Evolutionary conservation across 331 rosid genomes (phyloP), one percentile per base, ranked within the genome.

Genomic region (Rhamnella rubrinervis): DNA sequence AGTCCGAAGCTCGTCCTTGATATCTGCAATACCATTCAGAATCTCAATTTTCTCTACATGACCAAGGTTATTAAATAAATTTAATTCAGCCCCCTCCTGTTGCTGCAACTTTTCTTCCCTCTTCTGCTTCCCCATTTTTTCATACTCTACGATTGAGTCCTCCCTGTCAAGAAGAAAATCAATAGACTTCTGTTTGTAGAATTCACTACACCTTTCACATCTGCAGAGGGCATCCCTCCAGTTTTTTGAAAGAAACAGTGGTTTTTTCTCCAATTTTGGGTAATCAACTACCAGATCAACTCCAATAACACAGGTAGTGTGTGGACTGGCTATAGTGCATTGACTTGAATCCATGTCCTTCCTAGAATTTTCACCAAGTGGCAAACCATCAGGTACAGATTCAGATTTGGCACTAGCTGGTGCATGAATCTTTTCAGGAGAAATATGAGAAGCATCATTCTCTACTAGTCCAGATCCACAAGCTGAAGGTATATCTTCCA

Each of bases 11-110:
- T 90, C 99, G 61, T 91, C 90, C 80, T 89, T 91, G 90, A 95
- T 86, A 35, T 95, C 99, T 55, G 91, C 96, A 68, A 95, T 95
- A 62, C 97, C 99, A 83, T 73, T 83, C 79, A 91, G 87, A 79
- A 95, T 80, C 87, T 91, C 99, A 53, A 95, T 90, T 73, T 95
- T 95, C 89, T 83, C 99, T 9, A 91, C 85, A 61, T 88, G 95
- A 25, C 91, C 95, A 59, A 88, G 86, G 21, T 85, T 89, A 82
- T 82, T 81, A 1, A 95, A 83, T 61, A 91, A 68, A 41, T 73
- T 86, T 68, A 82, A 66, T 81, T 89, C 96, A 18, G 90, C 96
- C 55, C 90, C 96, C 74, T 83, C 93, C 80, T 71, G 97, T 68
- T 83, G 77, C 85, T 89, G 91, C 78, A 87, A 74, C 67, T 89